Percentiles rank a stretch among this genome's conserved stretches.
Evolutionary conservation across 257 asterid species (phyloP).

Genomic region (Penstemon barbatus): DNA sequence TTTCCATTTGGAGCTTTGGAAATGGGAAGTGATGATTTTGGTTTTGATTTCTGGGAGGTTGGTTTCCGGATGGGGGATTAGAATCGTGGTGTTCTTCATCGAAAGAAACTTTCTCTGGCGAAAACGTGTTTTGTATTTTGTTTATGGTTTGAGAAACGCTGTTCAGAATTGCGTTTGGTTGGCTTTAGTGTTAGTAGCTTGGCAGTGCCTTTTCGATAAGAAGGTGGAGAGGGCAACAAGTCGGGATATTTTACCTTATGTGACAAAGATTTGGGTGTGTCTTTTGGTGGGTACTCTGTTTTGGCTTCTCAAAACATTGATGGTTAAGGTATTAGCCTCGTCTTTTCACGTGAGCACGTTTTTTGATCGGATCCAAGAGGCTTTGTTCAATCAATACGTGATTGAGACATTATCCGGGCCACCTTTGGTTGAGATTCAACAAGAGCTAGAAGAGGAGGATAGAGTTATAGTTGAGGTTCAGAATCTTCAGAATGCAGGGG

Average conservation of each 20-base stretch:
- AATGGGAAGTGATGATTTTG: conserved; percentile 77
- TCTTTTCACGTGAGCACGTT: conserved; percentile 81
- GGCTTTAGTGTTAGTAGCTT: conserved; percentile 69
- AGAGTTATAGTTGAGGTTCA: conserved; percentile 65
- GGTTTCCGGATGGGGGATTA: conserved; percentile 77
- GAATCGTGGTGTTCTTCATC: conserved; percentile 59
- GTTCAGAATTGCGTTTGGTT: conserved; percentile 89
- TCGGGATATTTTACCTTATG: conserved; percentile 45
- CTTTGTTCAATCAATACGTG: conserved; percentile 78
- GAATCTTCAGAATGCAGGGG: conserved; percentile 81
- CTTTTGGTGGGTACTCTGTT: conserved; percentile 69
- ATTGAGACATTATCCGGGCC: conserved; percentile 73
- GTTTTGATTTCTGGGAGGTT: conserved; percentile 78
- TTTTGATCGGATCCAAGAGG: conserved; percentile 80
- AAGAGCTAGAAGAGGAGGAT: conserved; percentile 76
- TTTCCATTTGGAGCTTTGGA: conserved; percentile 59
- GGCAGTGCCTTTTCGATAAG: conserved; percentile 72
- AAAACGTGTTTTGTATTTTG: conserved; percentile 76
- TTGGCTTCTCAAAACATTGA: conserved; percentile 75
- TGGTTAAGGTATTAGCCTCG: conserved; percentile 81
- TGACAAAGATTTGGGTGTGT: conserved; percentile 77
- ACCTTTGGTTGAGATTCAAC: conserved; percentile 62
- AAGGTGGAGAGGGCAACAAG: conserved; percentile 52
- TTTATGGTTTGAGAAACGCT: conserved; percentile 75
- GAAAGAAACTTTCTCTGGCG: conserved; percentile 70